Evolutionary conservation across 2,329 filamentous ascomycete species (phyloP).

Genomic region (Xylaria sp.): DNA sequence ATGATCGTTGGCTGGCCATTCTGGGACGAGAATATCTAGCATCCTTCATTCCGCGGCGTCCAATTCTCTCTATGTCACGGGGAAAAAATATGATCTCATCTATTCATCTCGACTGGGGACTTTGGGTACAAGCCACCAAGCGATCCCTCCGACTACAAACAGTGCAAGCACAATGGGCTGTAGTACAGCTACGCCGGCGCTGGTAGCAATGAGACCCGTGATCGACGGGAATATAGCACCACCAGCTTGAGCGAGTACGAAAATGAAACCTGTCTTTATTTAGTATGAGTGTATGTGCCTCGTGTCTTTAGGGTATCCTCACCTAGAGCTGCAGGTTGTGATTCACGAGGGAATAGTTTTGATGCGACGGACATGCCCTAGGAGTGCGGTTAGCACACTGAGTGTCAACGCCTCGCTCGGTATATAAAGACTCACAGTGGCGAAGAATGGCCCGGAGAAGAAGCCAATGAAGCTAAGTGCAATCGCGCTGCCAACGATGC

Average conservation of each 20-base stretch:
- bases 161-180: slow-evolving; percentile 61
- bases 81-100: slow-evolving; percentile 19
- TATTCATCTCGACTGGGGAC: slow-evolving; percentile 44
- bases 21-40: too few relatives aligned
- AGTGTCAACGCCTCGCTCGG: background rate
- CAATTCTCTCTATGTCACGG: background rate
- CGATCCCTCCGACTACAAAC: slow-evolving; percentile 55
- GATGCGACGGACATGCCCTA: slow-evolving; percentile 64
- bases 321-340: slow-evolving; percentile 61
- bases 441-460: slow-evolving; percentile 65
- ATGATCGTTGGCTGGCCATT: too few relatives aligned
- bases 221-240: slow-evolving; percentile 63
- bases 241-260: slow-evolving; percentile 63
- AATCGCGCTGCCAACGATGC: slow-evolving; percentile 66
- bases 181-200: slow-evolving; percentile 58
- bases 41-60: too few relatives aligned
- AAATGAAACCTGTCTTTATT: slow-evolving; percentile 55
- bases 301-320: slow-evolving; percentile 27
- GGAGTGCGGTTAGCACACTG: slow-evolving; percentile 5
- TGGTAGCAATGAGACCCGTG: slow-evolving; percentile 60
- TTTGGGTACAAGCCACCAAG: slow-evolving; percentile 56
- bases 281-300: background rate
- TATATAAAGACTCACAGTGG: slow-evolving; percentile 54
- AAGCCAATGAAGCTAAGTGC: slow-evolving; percentile 64
- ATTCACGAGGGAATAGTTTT: slow-evolving; percentile 59